Evolutionary conservation across 179 eudicot species (phyloP).

Genomic region (Heliamphora pulchella): DNA sequence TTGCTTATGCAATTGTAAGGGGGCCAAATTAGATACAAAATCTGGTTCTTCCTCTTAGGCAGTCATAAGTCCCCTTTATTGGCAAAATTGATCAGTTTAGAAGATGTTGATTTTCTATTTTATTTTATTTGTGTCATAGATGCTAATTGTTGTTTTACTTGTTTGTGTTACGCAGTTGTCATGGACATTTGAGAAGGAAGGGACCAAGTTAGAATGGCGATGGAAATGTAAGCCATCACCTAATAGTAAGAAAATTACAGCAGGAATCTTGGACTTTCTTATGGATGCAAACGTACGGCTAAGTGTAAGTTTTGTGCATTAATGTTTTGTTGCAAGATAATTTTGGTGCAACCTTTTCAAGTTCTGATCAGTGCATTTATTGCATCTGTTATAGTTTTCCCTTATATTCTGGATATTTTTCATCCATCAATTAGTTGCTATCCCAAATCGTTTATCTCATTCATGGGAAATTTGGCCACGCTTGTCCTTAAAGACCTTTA

Average conservation of each 20-base stretch:
- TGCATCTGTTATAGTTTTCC: not conserved
- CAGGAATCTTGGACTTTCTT: conserved; percentile 70
- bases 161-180: conserved; percentile 44
- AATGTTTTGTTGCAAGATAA: not conserved
- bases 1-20: no score
- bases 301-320: conserved; percentile 49
- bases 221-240: conserved; percentile 87
- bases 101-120: not conserved
- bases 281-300: conserved; percentile 75
- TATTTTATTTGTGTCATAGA: not conserved
- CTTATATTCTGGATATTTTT: not conserved
- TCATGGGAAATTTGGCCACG: not conserved
- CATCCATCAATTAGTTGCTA: not conserved
- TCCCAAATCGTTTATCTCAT: not conserved
- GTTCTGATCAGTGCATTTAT: not conserved
- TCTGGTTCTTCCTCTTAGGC: not conserved
- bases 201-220: conserved; percentile 80
- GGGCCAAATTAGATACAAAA: no score
- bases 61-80: not conserved
- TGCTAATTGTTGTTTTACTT: not conserved
- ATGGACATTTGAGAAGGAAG: conserved; percentile 95
- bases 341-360: not conserved
- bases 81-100: not conserved
- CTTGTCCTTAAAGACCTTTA: not conserved
- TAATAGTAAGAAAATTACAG: conserved; percentile 50